Evolutionary conservation across 768 basidiomycete species (phyloP).

Genomic region (Suillus hirtellus): DNA sequence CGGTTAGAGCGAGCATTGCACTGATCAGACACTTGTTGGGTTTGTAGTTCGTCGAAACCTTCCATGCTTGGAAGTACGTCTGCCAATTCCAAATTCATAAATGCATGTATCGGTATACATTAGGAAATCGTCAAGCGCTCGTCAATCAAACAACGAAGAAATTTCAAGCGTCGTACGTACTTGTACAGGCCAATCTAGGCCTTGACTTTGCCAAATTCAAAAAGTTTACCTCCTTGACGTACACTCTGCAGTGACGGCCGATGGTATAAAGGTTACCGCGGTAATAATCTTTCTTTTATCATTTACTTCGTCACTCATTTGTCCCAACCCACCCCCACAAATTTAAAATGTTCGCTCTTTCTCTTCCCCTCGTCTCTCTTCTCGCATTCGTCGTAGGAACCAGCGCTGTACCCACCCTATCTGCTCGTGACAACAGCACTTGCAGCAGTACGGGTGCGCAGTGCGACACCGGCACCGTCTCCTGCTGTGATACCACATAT

Average conservation of each 20-base stretch:
- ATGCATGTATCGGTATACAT: too few species aligned
- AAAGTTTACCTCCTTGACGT: not conserved
- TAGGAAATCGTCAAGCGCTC: too few species aligned
- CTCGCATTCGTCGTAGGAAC: slow-evolving; percentile 8
- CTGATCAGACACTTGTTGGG: not conserved
- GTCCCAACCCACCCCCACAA: not conserved
- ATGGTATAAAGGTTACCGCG: not conserved
- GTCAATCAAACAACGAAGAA: too few species aligned
- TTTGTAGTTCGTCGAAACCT: not conserved
- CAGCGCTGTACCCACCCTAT: slow-evolving; percentile 5
- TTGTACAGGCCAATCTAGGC: not conserved
- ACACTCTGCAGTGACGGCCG: not conserved
- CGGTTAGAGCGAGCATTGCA: not conserved
- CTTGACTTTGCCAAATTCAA: not conserved
- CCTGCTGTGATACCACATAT: slow-evolving; percentile 33
- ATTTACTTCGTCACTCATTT: not conserved
- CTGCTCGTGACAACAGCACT: slow-evolving; percentile 7
- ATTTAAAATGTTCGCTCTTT: not conserved
- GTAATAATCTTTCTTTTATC: too few species aligned
- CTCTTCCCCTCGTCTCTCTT: slow-evolving; percentile 3
- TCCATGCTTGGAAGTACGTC: not conserved
- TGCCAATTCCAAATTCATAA: not conserved
- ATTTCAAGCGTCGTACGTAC: too few species aligned
- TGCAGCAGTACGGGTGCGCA: slow-evolving; percentile 10
- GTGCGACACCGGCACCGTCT: slow-evolving; percentile 32